Evolutionary conservation across 495 filamentous ascomycete species (phyloP).

Genomic region (Annulohypoxylon stygium): DNA sequence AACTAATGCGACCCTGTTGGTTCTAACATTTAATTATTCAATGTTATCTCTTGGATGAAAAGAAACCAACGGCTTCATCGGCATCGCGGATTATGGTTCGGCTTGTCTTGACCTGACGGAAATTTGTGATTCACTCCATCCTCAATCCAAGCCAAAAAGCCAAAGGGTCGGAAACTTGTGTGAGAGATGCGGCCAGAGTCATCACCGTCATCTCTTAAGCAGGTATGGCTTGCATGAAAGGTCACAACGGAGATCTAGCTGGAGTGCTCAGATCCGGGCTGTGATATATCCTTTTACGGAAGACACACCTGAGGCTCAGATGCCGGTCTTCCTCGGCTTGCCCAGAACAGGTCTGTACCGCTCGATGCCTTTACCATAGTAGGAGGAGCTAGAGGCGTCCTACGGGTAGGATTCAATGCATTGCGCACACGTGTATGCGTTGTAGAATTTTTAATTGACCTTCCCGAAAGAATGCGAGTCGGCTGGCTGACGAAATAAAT

Average conservation of each 20-base stretch:
- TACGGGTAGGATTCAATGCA: conserved; percentile 14
- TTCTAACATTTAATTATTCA: not conserved
- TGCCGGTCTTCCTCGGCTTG: conserved; percentile 8
- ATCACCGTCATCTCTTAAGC: conserved; percentile 2
- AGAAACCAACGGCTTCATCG: not conserved
- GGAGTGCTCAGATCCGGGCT: conserved; percentile 20
- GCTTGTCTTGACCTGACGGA: not conserved
- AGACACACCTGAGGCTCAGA: conserved; percentile 17
- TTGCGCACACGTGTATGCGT: conserved; percentile 20
- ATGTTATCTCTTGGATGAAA: not conserved
- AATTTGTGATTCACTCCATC: conserved; percentile 16
- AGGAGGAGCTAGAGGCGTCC: conserved; percentile 18
- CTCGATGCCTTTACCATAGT: conserved; percentile 12
- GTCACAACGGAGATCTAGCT: conserved; percentile 29
- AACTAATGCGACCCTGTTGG: conserved; percentile 24
- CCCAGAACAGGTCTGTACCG: conserved; percentile 25
- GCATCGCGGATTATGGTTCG: not conserved
- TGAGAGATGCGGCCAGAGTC: conserved; percentile 13
- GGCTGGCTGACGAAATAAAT: not conserved
- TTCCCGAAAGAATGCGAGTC: not conserved
- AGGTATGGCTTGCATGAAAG: conserved; percentile 39
- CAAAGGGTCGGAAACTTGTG: conserved; percentile 5
- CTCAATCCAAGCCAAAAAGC: conserved; percentile 8
- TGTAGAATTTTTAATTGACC: conserved; percentile 6
- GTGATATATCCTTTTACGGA: conserved; percentile 18